These are phyloP conservation scores for Lotus japonicus DNA, from an alignment of 306 rosid genomes.

Conservation along the genomic window DNA sequence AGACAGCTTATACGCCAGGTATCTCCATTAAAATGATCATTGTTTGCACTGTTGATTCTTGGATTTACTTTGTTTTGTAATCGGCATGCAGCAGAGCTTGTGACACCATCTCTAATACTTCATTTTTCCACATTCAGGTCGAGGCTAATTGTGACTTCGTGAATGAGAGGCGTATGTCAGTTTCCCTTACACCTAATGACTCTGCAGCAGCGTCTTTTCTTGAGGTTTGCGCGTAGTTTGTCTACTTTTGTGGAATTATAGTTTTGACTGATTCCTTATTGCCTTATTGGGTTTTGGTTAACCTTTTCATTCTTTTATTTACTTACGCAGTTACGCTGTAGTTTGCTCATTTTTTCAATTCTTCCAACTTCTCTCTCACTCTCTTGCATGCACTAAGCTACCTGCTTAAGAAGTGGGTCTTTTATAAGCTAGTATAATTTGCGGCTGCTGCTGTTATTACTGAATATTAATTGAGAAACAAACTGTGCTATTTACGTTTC, in stretches of 20 bases:
- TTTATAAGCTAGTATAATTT: background rate
- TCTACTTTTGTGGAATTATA: slow-evolving; percentile 8
- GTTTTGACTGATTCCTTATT: background rate
- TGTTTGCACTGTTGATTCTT: background rate
- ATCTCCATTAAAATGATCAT: slow-evolving; percentile 2
- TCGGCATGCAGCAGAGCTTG: slow-evolving; percentile 2
- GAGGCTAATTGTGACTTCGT: slow-evolving; percentile 66
- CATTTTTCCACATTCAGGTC: slow-evolving; percentile 40
- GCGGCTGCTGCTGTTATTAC: background rate
- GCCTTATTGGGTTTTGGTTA: background rate
- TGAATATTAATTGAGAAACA: background rate
- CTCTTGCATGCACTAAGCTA: background rate
- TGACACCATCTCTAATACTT: slow-evolving; percentile 22
- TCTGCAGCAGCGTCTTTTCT: slow-evolving; percentile 57
- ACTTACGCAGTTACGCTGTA: background rate
- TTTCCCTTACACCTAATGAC: slow-evolving; percentile 69
- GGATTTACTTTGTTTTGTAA: slow-evolving; percentile 8
- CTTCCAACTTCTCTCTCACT: background rate
- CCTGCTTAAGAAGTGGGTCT: background rate
- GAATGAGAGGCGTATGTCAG: slow-evolving; percentile 59
- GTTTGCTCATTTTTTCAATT: background rate
- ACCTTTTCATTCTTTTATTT: background rate
- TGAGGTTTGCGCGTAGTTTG: slow-evolving; percentile 44
- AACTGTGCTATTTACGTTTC: background rate
- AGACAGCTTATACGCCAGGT: slow-evolving; percentile 80